These are phyloP conservation scores for Heteromeles arbutifolia DNA, from an alignment of 306 rosid genomes.

Conservation along the genomic window DNA sequence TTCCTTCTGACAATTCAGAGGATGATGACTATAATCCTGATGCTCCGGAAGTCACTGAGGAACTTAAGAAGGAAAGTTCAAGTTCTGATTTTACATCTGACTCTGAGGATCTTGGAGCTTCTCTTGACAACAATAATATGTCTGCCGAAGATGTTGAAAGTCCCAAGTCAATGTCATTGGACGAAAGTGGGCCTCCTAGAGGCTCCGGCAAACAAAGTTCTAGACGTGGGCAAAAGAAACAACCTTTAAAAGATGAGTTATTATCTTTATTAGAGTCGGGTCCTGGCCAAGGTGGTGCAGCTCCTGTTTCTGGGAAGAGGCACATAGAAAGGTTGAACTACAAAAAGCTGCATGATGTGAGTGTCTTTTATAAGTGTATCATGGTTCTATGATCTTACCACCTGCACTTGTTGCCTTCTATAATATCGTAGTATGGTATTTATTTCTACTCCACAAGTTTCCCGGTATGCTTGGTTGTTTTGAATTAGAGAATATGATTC, in stretches of 20 bases:
- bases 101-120: slow-evolving; percentile 81
- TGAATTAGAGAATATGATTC: background rate
- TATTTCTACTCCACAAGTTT: background rate
- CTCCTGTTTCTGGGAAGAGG: slow-evolving; percentile 52
- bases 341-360: slow-evolving; percentile 91
- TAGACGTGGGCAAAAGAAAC: slow-evolving; percentile 36
- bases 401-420: slow-evolving; percentile 6
- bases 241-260: slow-evolving; percentile 46
- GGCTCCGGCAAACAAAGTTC: slow-evolving; percentile 31
- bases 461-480: background rate
- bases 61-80: slow-evolving; percentile 50
- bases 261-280: slow-evolving; percentile 45
- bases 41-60: slow-evolving; percentile 35
- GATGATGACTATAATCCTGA: slow-evolving; percentile 73
- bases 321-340: slow-evolving; percentile 81
- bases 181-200: slow-evolving; percentile 11
- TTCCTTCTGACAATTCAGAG: slow-evolving; percentile 91
- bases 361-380: slow-evolving; percentile 34
- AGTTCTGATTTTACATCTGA: slow-evolving; percentile 92
- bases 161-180: slow-evolving; percentile 22
- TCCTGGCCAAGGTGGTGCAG: slow-evolving; percentile 41
- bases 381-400: slow-evolving; percentile 6
- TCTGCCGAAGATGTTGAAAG: slow-evolving; percentile 30
- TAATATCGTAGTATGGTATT: background rate
- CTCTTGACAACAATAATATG: slow-evolving; percentile 33